Evolutionary conservation across 306 rosid genomes (phyloP).

Genomic region (Vicia faba): DNA sequence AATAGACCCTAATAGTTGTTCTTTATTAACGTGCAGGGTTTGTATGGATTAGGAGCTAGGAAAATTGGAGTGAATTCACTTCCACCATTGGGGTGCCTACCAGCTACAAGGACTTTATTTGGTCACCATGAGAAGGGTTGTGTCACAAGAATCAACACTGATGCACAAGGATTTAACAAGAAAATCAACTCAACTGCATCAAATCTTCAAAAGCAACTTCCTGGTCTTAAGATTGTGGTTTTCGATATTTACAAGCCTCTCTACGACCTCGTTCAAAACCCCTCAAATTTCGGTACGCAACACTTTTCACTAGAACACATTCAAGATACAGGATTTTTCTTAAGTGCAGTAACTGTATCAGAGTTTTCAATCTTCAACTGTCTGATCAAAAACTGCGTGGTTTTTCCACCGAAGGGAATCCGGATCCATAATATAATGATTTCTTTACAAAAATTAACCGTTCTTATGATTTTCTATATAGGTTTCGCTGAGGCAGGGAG

Average conservation of each 20-base stretch:
- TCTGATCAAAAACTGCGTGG: too few species aligned
- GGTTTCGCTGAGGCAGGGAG: slow-evolving; percentile 77
- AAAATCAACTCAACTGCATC: slow-evolving; percentile 68
- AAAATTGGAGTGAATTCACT: slow-evolving; percentile 89
- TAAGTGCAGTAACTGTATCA: too few species aligned
- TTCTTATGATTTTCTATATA: slow-evolving; percentile 28
- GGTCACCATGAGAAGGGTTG: slow-evolving; percentile 68
- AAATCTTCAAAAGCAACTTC: slow-evolving; percentile 67
- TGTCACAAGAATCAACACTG: slow-evolving; percentile 66
- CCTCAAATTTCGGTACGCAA: slow-evolving; percentile 67
- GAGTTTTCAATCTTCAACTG: too few species aligned
- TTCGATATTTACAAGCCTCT: slow-evolving; percentile 85
- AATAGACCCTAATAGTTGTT: background rate
- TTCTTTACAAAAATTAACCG: background rate
- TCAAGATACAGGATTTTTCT: slow-evolving; percentile 2
- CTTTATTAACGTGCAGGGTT: slow-evolving; percentile 48
- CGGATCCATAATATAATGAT: too few species aligned
- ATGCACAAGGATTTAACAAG: slow-evolving; percentile 78
- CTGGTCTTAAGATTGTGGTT: slow-evolving; percentile 74
- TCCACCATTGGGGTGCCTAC: slow-evolving; percentile 94
- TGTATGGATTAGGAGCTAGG: slow-evolving; percentile 85
- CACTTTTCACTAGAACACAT: slow-evolving; percentile 1
- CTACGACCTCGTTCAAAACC: slow-evolving; percentile 66
- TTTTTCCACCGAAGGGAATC: too few species aligned
- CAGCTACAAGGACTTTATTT: slow-evolving; percentile 69